Evolutionary conservation across 2,329 filamentous ascomycete species (phyloP), one percentile per base, ranked within the genome.

Genomic region (Trichoderma brevicompactum): DNA sequence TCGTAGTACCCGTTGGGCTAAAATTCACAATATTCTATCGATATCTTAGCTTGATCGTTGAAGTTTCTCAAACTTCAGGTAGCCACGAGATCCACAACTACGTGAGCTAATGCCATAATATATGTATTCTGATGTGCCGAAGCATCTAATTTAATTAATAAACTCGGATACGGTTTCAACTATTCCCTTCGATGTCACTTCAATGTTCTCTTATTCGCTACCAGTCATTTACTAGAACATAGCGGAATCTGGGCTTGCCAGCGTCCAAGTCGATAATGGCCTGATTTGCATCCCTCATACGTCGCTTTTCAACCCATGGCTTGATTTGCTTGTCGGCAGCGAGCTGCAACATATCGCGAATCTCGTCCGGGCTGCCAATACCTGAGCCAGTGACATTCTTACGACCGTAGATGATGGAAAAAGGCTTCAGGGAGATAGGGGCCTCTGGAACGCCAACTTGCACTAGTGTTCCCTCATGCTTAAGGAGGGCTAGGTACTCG

Each of bases 401-500:
- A 7, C 83, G 82, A 69, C 85, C 87, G 49, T 74, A 76, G 50
- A 89, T 86, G 69, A 91, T 73, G 17, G 81, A 76, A 67, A 82
- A 85, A 2, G 69, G 41, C 2, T 38, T 4, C 6, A 74, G 5
- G 3, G 66, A 46, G 23, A 72, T 40, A 1, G 60, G 63, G 7
- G 65, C 69, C 34, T 72, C 72, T 32, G 72, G 72, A 46, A 58
- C 70, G 63, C 89, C 89, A 50, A 92, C 82, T 74, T 90, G 87
- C 50, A 91, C 83, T 69, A 90, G 86, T 3, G 81, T 82, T 13
- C 89, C 89, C 58, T 86, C 82, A 2, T 81, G 75, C 66, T 82
- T 80, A 32, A 92, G 79, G 9, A 91, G 78, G 23, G 78, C 74
- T 65, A 92, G 76, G 75, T 91, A 92, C 53, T 84, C 77, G 58